These are phyloP conservation scores for Apophysomyces ossiformis DNA, from an alignment of 371 early-diverging fungal genomes.

Conservation along the genomic window DNA sequence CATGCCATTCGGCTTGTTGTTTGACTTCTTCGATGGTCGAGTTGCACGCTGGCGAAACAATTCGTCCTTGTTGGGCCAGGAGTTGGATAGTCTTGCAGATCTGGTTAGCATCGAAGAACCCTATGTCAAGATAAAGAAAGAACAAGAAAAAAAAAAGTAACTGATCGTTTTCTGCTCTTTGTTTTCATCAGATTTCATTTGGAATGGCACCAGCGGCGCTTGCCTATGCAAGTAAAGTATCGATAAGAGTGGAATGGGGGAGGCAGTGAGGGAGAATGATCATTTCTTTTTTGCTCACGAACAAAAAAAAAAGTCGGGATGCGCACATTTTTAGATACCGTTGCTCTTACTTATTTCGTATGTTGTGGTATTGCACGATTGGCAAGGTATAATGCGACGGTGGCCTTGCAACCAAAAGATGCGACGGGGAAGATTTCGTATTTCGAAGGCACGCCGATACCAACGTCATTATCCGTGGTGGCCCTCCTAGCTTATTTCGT, in stretches of 20 bases:
- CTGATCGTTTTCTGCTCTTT: background rate
- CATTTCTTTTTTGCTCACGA: background rate
- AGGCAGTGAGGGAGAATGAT: background rate
- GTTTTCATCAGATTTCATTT: conserved; percentile 67
- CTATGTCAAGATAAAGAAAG: background rate
- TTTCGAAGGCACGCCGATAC: conserved; percentile 94
- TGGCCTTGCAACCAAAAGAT: conserved; percentile 80
- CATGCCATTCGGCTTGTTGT: conserved; percentile 79
- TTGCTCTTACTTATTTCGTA: conserved; percentile 84
- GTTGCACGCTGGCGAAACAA: conserved; percentile 89
- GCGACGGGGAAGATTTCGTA: conserved; percentile 75
- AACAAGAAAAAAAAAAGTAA: background rate
- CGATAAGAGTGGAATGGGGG: background rate
- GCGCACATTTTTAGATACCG: conserved; percentile 79
- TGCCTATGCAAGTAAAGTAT: conserved; percentile 68
- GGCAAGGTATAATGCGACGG: conserved; percentile 89
- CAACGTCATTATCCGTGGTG: conserved; percentile 75
- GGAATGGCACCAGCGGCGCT: conserved; percentile 88
- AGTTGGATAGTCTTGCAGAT: conserved; percentile 86
- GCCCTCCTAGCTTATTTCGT: conserved; percentile 74
- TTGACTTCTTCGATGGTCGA: conserved; percentile 87
- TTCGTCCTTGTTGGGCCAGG: conserved; percentile 78
- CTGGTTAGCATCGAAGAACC: conserved; percentile 53
- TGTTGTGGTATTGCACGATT: conserved; percentile 89
- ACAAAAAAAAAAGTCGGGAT: conserved; percentile 65